Percentiles rank a stretch among this genome's conserved stretches.
phyloP scores from a whole-genome alignment of 768 basidiomycete genomes.

The Tulasnella sp. region DNA sequence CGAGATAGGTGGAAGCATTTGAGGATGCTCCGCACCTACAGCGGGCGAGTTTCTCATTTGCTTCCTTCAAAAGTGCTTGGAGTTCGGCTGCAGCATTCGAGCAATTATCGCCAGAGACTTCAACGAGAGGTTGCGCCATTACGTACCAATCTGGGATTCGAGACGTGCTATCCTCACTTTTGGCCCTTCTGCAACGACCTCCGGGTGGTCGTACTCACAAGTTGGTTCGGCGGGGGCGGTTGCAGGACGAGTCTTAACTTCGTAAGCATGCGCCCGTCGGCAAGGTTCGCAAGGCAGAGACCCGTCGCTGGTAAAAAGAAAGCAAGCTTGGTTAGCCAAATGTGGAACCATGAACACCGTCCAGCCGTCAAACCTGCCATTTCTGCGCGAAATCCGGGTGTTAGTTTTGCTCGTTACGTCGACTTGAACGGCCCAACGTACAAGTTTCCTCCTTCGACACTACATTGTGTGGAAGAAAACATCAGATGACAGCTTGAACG shows the following conservation, averaged over 20 bases:
- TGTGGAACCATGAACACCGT: neutral
- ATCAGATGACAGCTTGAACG: neutral
- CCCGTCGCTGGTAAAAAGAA: neutral
- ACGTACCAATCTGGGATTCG: constrained; percentile 1
- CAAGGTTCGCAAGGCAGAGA: neutral
- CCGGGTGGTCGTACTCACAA: constrained; percentile 8
- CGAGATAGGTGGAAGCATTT: neutral
- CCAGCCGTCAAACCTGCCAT: neutral
- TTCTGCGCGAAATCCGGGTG: neutral
- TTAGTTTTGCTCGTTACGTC: neutral
- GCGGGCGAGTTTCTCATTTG: neutral
- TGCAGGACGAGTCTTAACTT: neutral
- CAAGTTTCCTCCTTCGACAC: neutral
- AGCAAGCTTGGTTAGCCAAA: neutral
- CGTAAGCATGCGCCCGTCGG: constrained; percentile 5
- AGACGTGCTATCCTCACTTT: neutral
- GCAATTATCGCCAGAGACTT: too few relatives aligned
- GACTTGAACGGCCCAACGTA: neutral
- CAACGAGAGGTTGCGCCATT: neutral
- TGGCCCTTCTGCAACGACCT: constrained; percentile 8
- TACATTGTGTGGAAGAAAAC: neutral
- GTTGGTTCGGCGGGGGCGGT: neutral
- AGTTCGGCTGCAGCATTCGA: neutral
- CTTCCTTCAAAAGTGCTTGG: neutral
- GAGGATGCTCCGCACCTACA: neutral